A percentile compares a stretch with the other conserved stretches of the same genome.
These are phyloP conservation scores for Umbellularia californica DNA, from an alignment of 164 flowering plant species.

Conservation along the genomic window DNA sequence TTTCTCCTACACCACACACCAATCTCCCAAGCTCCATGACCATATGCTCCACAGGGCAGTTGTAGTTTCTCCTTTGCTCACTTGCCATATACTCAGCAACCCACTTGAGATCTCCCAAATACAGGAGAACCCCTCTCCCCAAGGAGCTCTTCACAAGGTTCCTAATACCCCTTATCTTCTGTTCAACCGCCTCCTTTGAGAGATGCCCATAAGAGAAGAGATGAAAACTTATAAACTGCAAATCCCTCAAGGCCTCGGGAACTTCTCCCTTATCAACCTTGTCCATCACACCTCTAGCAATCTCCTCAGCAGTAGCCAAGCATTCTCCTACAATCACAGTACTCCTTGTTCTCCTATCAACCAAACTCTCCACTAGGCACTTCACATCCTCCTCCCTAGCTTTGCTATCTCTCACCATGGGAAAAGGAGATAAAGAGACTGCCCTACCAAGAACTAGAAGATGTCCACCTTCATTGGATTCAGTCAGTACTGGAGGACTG, in stretches of 20 bases:
- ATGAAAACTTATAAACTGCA: slow-evolving; percentile 52
- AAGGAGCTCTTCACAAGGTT: slow-evolving; percentile 39
- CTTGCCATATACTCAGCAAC: slow-evolving; percentile 47
- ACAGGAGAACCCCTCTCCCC: slow-evolving; percentile 53
- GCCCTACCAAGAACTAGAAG: slow-evolving; percentile 19
- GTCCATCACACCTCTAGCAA: slow-evolving; percentile 55
- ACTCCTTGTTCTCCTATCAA: slow-evolving; percentile 44
- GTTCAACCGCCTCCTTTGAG: slow-evolving; percentile 58
- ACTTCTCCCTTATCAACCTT: slow-evolving; percentile 63
- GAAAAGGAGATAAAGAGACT: slow-evolving; percentile 13
- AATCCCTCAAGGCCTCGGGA: slow-evolving; percentile 40
- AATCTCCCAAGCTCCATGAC: slow-evolving; percentile 73
- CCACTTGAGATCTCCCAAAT: slow-evolving; percentile 91
- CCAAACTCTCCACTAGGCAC: slow-evolving; percentile 49
- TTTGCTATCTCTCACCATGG: slow-evolving; percentile 16
- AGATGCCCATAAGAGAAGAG: slow-evolving; percentile 38
- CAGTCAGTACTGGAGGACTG: slow-evolving; percentile 26
- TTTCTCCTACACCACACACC: slow-evolving; percentile 41
- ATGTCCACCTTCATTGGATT: slow-evolving; percentile 50
- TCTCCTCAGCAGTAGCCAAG: slow-evolving; percentile 41
- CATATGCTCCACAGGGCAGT: slow-evolving; percentile 68
- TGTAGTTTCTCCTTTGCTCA: slow-evolving; percentile 38
- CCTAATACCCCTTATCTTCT: slow-evolving; percentile 59
- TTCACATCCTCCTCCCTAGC: slow-evolving; percentile 44
- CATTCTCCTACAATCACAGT: slow-evolving; percentile 71